Base-by-base conservation (phyloP, 2,329 filamentous ascomycete genomes). In the Venturia aucupariae region DNA sequence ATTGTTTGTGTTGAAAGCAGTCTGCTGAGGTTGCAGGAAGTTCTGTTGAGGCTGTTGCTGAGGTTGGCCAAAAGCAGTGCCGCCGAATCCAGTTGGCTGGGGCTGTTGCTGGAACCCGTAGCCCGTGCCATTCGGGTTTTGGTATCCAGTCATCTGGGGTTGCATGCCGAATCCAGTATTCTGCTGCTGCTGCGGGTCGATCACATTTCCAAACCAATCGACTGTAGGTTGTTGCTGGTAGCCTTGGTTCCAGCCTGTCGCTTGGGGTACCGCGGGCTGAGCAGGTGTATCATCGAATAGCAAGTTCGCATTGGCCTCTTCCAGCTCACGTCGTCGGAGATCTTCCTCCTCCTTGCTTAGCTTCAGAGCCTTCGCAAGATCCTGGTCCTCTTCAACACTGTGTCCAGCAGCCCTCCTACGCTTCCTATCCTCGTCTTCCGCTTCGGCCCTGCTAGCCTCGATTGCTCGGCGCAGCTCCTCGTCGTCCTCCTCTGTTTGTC, bases 181-280 rank as follows among this genome's bases (percentile, higher is more conserved):
- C 68, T 80, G 78, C 61, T 70, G 74, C 66, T 82, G 82, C 74
- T 90, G 85, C 71, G 86, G 87, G 65, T 93, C 90, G 71, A 97
- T 88, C 15, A 92, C 91, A 75, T 99, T 99, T 66, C 93, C 94
- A 71, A 95, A 94, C 86, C 95, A 97, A 77, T 99, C 94, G 22
- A 99, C 94, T 15, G 91, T 90, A 65, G 89, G 89, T 73, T 96
- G 93, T 77, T 99, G 94, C 79, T 97, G 92, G 72, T 99, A 99
- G 59, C 93, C 93, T 78, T 96, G 92, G 76, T 97, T 97, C 79
- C 91, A 92, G 42, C 92, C 93, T 17, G 92, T 97, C 48, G 85
- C 86, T 76, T 92, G 90, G 42, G 89, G 84, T 70, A 91, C 88
- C 63, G 85, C 78, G 4, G 80, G 75, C 71, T 87, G 85, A 30